Conservation (phyloP, 306 rosid species). For the Dryas drummondii region DNA sequence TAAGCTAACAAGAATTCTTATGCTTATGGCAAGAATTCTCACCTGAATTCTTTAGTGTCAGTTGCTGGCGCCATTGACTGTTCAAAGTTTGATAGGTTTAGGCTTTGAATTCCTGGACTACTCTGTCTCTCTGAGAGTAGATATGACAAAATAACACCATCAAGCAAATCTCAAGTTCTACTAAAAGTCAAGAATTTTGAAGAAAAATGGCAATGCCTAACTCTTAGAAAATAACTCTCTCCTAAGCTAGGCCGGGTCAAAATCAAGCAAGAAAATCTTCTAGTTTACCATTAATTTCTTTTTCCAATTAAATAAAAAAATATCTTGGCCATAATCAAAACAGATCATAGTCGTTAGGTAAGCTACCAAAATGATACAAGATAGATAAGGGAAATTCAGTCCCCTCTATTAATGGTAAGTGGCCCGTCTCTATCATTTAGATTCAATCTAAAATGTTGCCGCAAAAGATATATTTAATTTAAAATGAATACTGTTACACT, state of each 20-base stretch:
- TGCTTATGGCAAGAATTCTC: background rate
- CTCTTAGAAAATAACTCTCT: background rate
- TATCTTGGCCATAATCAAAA: constrained; percentile 10
- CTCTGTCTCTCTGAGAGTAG: constrained; percentile 56
- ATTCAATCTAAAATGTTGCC: constrained; percentile 25
- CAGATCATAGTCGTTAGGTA: constrained; percentile 47
- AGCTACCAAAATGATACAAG: constrained; percentile 59
- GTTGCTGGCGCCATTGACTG: constrained; percentile 44
- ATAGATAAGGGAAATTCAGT: constrained; percentile 18
- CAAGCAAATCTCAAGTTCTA: background rate
- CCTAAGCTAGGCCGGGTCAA: constrained; percentile 27
- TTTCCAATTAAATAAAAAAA: no score
- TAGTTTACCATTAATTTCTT: background rate
- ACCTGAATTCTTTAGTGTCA: constrained; percentile 65
- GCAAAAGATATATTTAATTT: background rate
- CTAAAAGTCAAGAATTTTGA: background rate
- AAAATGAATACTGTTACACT: no score
- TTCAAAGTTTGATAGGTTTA: constrained; percentile 66
- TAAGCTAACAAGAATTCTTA: no score
- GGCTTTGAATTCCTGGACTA: constrained; percentile 66
- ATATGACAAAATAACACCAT: constrained; percentile 14
- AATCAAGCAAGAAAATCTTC: constrained; percentile 26
- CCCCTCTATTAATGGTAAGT: constrained; percentile 21
- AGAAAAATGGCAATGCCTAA: constrained; percentile 4
- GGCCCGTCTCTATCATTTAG: constrained; percentile 21